Evolutionary conservation across 2,329 filamentous ascomycete genomes (phyloP), one percentile per base, ranked within the genome.

Genomic region (Hypoxylon sp.): DNA sequence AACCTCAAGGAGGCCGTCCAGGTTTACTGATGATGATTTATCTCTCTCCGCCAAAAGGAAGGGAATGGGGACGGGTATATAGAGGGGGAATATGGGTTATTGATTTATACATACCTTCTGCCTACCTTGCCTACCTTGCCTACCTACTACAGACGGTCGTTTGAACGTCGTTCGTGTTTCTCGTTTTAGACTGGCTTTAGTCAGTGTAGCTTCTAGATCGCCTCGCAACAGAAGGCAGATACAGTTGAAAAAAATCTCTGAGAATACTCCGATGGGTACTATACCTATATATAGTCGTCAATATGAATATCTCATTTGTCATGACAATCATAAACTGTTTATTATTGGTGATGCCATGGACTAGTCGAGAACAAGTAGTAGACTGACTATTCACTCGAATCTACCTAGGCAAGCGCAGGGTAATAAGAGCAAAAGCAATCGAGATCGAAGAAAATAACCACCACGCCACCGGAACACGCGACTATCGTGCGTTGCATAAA

Each of bases 1-100:
- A 58, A 52, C n/a, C 41, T 65, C 30, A 70, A 70, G 56, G 59
- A 73, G 59, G 43, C 65, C 4, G 71, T 73, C 8, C 64, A 68
- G 49, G 72, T 68, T 7, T 73, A 73, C 61, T 73, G 71, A 43
- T 6, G 19, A 19, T 26, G 3, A 22, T 17, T 17, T 34, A 6
- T 32, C 26, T 17, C 32, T 52, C 6, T 20, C 30, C 32, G 5
- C 30, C 13, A 34, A 26, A 22, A 39, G 6, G 17, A 28, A 49
- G 20, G 20, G 32, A 17, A 41, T 41, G 37, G 22, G 30, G 17
- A 24, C 13, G 48, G 53, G 43, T n/a, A 11, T 43, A 58, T 39
- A 54, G 37, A 58, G 43, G 8, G 8, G 44, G 32, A 46, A 44
- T 15, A 56, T 28, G 44, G 62, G 17, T 48, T 26, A 26, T 26